phyloP scores from a whole-genome alignment of 2,329 filamentous ascomycete species.

The Venturia oleaginea region DNA sequence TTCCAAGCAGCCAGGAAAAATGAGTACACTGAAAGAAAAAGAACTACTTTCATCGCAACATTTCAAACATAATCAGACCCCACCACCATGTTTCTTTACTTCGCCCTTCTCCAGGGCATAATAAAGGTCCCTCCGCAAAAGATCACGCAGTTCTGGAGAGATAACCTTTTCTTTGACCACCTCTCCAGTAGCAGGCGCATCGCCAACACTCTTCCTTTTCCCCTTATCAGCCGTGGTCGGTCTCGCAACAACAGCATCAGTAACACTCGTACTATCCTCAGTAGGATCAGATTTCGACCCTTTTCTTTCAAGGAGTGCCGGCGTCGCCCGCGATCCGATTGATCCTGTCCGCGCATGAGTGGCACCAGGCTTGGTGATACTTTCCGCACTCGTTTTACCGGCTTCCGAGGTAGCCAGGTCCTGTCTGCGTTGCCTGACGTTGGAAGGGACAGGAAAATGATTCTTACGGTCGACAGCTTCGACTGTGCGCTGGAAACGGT shows the following conservation, averaged over 20 bases:
- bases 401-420: conserved; percentile 23
- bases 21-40: not conserved
- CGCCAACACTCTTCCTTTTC: conserved; percentile 16
- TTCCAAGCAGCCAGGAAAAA: not conserved
- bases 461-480: conserved; percentile 88
- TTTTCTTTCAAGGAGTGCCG: conserved; percentile 16
- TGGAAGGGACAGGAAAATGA: conserved; percentile 59
- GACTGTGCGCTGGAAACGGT: conserved; percentile 76
- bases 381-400: conserved; percentile 16
- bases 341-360: conserved; percentile 6
- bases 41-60: too few relatives aligned
- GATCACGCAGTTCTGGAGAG: conserved; percentile 50
- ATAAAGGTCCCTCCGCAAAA: conserved; percentile 53
- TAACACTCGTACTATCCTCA: not conserved
- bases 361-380: not conserved
- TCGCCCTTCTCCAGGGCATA: conserved; percentile 39
- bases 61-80: conserved; percentile 17
- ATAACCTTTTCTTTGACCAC: conserved; percentile 39
- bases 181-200: conserved; percentile 13
- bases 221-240: conserved; percentile 6
- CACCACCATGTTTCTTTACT: conserved; percentile 38
- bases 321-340: not conserved
- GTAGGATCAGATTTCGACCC: not conserved
- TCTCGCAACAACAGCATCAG: conserved; percentile 10
- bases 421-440: conserved; percentile 40